Evolutionary conservation across 371 early-diverging fungal species (phyloP).

Genomic region (Rhizopus stolonifer): DNA sequence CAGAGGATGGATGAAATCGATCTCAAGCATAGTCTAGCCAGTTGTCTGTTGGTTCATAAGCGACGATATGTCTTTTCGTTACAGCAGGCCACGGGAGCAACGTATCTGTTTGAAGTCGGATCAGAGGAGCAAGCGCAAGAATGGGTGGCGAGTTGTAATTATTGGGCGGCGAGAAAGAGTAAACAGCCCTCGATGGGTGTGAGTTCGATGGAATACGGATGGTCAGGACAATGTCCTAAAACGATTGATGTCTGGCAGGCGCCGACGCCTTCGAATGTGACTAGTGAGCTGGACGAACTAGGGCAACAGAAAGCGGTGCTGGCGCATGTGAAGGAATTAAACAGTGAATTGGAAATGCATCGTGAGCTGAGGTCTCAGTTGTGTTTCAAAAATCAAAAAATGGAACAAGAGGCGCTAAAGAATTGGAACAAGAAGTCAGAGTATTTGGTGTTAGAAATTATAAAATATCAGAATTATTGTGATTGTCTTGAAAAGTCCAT

Average conservation of each 20-base stretch:
- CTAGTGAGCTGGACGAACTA: slow-evolving; percentile 32
- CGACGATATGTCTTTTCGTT: slow-evolving; percentile 87
- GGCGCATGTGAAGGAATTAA: slow-evolving; percentile 30
- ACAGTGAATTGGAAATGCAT: slow-evolving; percentile 37
- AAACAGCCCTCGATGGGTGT: slow-evolving; percentile 85
- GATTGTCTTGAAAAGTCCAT: slow-evolving; percentile 74
- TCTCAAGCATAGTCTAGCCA: slow-evolving; percentile 80
- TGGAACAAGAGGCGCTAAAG: slow-evolving; percentile 65
- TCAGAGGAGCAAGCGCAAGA: slow-evolving; percentile 66
- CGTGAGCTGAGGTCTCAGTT: slow-evolving; percentile 41
- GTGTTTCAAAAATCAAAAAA: no score
- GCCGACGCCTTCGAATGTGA: slow-evolving; percentile 32
- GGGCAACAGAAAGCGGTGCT: slow-evolving; percentile 32
- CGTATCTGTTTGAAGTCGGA: slow-evolving; percentile 80
- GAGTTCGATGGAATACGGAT: slow-evolving; percentile 89
- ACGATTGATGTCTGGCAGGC: slow-evolving; percentile 45
- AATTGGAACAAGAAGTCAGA: slow-evolving; percentile 88
- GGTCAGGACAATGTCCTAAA: slow-evolving; percentile 78
- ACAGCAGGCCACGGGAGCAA: slow-evolving; percentile 75
- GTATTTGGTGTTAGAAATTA: slow-evolving; percentile 80
- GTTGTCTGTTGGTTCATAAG: slow-evolving; percentile 79
- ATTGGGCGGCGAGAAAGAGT: slow-evolving; percentile 88
- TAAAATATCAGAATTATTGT: slow-evolving; percentile 85
- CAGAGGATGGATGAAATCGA: slow-evolving; percentile 57
- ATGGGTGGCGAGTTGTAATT: slow-evolving; percentile 89